A percentile compares a stretch with the other conserved stretches of the same genome.
These are phyloP conservation scores for Termitomyces sp. DNA, from an alignment of 768 basidiomycete species.

Conservation along the genomic window DNA sequence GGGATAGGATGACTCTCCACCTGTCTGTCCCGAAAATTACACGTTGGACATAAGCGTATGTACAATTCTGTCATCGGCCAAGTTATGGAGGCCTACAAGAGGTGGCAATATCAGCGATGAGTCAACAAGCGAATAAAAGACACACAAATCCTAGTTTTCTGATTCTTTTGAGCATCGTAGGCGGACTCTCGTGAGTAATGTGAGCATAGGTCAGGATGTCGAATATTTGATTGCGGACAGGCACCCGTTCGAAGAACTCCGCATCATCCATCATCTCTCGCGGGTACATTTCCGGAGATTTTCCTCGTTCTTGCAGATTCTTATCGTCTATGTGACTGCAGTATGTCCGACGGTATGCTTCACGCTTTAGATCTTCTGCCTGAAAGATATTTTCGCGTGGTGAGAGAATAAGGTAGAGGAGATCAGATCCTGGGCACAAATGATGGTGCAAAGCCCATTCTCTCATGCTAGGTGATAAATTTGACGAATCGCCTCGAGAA, in stretches of 20 bases:
- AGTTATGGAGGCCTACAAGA: conserved; percentile 55
- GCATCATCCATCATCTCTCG: conserved; percentile 21
- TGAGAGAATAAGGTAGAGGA: conserved; percentile 53
- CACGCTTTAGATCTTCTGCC: conserved; percentile 37
- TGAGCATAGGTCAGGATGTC: conserved; percentile 69
- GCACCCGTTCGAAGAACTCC: conserved; percentile 57
- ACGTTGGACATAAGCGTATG: conserved; percentile 56
- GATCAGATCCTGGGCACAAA: conserved; percentile 58
- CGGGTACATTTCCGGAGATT: not conserved
- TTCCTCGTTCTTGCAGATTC: conserved; percentile 13
- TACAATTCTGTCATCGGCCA: conserved; percentile 78
- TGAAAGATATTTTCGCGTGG: conserved; percentile 61
- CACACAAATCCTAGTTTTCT: conserved; percentile 61
- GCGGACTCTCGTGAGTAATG: conserved; percentile 52
- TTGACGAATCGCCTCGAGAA: conserved; percentile 36
- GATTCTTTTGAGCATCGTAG: conserved; percentile 55
- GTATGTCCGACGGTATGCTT: conserved; percentile 48
- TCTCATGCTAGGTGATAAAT: conserved; percentile 35
- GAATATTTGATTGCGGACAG: conserved; percentile 66
- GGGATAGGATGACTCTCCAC: not conserved
- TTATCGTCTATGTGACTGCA: conserved; percentile 35
- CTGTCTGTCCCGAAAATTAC: conserved; percentile 25
- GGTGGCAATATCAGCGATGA: not conserved
- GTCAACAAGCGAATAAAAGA: conserved; percentile 9
- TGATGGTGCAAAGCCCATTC: conserved; percentile 63